Conservation (phyloP, 768 basidiomycete genomes). For the Podaxis sp. region DNA sequence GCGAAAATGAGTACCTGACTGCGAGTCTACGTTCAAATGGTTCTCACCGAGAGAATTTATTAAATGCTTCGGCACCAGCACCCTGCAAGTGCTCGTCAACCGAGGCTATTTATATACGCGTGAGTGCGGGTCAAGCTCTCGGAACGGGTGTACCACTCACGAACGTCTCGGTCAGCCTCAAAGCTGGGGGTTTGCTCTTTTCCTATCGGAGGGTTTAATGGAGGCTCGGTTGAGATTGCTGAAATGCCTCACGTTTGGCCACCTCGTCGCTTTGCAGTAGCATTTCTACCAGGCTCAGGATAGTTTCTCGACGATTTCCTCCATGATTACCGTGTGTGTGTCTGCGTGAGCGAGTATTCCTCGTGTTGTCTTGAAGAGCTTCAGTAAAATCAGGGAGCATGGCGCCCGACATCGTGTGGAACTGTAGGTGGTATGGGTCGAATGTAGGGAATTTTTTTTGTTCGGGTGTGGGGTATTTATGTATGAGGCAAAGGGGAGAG, state of each 20-base stretch:
- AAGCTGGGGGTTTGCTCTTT: constrained; percentile 43
- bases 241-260: constrained; percentile 27
- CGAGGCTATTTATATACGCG: constrained; percentile 37
- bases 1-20: constrained; percentile 6
- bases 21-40: neutral
- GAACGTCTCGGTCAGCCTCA: constrained; percentile 64
- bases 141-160: constrained; percentile 41
- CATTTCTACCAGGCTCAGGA: constrained; percentile 51
- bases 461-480: constrained; percentile 5
- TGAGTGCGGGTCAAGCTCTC: neutral
- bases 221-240: neutral
- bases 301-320: constrained; percentile 40
- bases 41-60: constrained; percentile 57
- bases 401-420: neutral
- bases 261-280: constrained; percentile 36
- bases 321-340: neutral
- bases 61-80: constrained; percentile 63
- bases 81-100: constrained; percentile 71
- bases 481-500: neutral
- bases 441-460: neutral
- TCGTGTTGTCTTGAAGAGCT: constrained; percentile 4
- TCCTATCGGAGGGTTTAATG: constrained; percentile 22
- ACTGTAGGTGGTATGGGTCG: neutral
- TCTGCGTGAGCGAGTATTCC: neutral
- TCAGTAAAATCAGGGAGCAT: constrained; percentile 15